Conservation (phyloP, 2,329 filamentous ascomycete species). For the Apiospora rasikravindrae region DNA sequence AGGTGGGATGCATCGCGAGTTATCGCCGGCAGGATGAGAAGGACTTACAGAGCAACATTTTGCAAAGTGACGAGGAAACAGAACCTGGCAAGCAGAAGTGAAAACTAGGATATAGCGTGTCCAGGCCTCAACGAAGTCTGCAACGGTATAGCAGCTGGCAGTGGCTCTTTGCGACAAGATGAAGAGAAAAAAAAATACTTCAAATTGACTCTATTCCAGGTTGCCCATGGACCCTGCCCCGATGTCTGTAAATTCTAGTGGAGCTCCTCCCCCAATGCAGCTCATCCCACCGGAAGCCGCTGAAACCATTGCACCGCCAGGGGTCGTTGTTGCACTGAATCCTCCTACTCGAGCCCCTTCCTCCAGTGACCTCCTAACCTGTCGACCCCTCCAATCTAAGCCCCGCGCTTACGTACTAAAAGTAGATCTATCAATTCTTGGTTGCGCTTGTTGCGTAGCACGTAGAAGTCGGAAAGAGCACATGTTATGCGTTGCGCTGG, state of each 20-base stretch:
- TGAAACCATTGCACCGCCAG: conserved; percentile 28
- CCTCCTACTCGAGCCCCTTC: neutral
- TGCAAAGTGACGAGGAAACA: neutral
- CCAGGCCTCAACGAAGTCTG: neutral
- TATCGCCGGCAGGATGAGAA: conserved; percentile 19
- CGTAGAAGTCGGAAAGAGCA: neutral
- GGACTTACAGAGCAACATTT: conserved; percentile 25
- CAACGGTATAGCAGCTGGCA: neutral
- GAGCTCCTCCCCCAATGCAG: conserved; percentile 16
- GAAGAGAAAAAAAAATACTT: neutral
- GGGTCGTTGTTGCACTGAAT: neutral
- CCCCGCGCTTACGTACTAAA: conserved; percentile 15
- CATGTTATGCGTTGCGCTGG: neutral
- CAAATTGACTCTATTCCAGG: neutral
- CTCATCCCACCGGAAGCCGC: conserved; percentile 31
- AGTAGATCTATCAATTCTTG: neutral
- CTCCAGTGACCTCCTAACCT: neutral
- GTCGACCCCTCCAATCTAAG: conserved; percentile 3
- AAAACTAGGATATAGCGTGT: neutral
- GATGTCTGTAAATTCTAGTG: conserved; percentile 23
- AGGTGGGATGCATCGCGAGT: conserved; percentile 28
- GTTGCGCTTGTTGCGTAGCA: neutral
- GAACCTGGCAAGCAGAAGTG: neutral
- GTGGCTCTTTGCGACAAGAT: neutral
- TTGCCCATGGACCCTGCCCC: neutral